These are phyloP conservation scores for Amaranthus tricolor DNA, from an alignment of 179 eudicot genomes.

Conservation along the genomic window DNA sequence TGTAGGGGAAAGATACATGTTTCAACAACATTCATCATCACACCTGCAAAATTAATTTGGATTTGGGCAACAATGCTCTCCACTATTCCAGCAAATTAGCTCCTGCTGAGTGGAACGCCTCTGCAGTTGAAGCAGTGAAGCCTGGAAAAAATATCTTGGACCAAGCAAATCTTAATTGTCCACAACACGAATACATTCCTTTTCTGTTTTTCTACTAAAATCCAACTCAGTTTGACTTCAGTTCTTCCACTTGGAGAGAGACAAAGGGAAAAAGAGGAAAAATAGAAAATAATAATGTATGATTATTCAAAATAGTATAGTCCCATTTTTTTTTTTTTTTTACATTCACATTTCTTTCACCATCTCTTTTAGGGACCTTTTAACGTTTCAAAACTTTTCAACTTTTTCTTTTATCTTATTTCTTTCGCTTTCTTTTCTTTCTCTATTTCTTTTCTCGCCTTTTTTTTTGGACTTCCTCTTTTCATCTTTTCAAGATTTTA, in stretches of 20 bases:
- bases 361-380: conserved; percentile 17
- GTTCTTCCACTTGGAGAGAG: background rate
- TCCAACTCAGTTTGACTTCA: conserved; percentile 11
- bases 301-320: conserved; percentile 6
- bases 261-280: background rate
- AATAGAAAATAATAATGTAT: background rate
- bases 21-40: conserved; percentile 34
- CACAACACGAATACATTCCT: conserved; percentile 10
- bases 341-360: conserved; percentile 1
- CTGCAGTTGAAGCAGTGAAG: conserved; percentile 25
- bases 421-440: background rate
- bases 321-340: conserved; percentile 24
- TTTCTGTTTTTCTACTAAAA: conserved; percentile 11
- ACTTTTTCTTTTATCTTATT: background rate
- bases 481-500: conserved; percentile 13
- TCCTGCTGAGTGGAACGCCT: conserved; percentile 25
- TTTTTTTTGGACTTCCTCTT: background rate
- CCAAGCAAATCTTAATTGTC: conserved; percentile 12
- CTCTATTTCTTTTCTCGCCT: background rate
- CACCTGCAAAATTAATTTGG: conserved; percentile 25
- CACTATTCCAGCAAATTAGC: conserved; percentile 31
- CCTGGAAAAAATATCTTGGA: conserved; percentile 13
- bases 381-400: background rate
- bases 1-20: conserved; percentile 24
- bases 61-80: conserved; percentile 24